phyloP scores from a whole-genome alignment of 768 basidiomycete genomes.

The Vishniacozyma victoriae region DNA sequence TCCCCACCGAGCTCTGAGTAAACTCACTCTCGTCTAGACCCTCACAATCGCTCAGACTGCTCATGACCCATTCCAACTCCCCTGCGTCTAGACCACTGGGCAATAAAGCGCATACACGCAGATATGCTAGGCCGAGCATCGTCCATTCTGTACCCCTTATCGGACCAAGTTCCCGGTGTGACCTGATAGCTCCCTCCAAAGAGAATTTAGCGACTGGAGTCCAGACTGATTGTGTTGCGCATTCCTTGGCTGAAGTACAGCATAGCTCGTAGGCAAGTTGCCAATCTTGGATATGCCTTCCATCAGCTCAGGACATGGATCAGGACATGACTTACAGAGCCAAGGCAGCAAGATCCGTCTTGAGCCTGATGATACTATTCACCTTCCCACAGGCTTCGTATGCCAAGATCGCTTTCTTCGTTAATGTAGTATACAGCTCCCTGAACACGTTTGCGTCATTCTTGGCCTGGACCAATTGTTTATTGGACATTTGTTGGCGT shows the following conservation, averaged over 20 bases:
- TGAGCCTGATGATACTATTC: slow-evolving; percentile 78
- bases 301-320: neutral
- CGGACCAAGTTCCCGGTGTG: slow-evolving; percentile 57
- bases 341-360: slow-evolving; percentile 78
- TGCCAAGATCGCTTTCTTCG: slow-evolving; percentile 75
- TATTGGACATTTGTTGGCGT: slow-evolving; percentile 54
- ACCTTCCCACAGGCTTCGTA: slow-evolving; percentile 76
- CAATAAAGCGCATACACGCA: slow-evolving; percentile 53
- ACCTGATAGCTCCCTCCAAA: slow-evolving; percentile 66
- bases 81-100: neutral
- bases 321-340: slow-evolving; percentile 77
- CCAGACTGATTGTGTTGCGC: slow-evolving; percentile 27
- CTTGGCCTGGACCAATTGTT: slow-evolving; percentile 60
- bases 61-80: slow-evolving; percentile 12
- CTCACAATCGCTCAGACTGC: slow-evolving; percentile 16
- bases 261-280: slow-evolving; percentile 25
- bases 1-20: slow-evolving; percentile 1
- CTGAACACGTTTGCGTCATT: slow-evolving; percentile 61
- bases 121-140: slow-evolving; percentile 66
- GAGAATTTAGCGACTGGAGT: slow-evolving; percentile 59
- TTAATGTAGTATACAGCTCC: slow-evolving; percentile 65
- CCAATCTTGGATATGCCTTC: slow-evolving; percentile 24
- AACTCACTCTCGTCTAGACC: slow-evolving; percentile 24
- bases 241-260: slow-evolving; percentile 20
- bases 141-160: slow-evolving; percentile 72